Evolutionary conservation across 495 filamentous ascomycete genomes (phyloP), one percentile per base, ranked within the genome.

Genomic region (Aspergillus asperescens): DNA sequence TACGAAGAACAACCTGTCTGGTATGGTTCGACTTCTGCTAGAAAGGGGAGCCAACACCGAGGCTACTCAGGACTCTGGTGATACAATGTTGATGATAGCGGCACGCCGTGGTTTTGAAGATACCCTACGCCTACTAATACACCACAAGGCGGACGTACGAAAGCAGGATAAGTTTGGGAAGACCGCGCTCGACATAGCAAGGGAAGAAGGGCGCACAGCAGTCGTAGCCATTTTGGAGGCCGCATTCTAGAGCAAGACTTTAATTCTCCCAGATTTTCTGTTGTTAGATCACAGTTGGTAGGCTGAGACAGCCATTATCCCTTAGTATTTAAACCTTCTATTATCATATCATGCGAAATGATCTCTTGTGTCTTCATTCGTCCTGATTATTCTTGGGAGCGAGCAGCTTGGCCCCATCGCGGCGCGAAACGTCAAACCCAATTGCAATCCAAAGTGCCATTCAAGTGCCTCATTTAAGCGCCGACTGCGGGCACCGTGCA

Each of bases 21-120:
- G n/a, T n/a, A 54, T 62, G 43, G 35, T 63, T 9, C 8, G 58
- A 4, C 16, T 69, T 9, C 62, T 73, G 10, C 10, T 71, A 2
- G 23, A 61, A 12, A 22, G 20, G 2, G 63, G 62, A 1, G 64
- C 63, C 0, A 49, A 64, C 6, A 25, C 64, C 7, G 57, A 71
- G 38, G 28, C 29, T 1, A 42, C 29, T 12, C 59, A 60, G 16
- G n/a, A 50, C 10, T 16, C 13, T 24, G 61, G 63, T 1, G 22
- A 12, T 15, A 62, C 44, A 0, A 42, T 54, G 6, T 44, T 64
- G 25, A 56, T 54, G 7, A 12, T 16, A 8, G 50, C 55, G 5
- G 42, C 48, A 0, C 7, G 5, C 1, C 4, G 3, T 5, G 48
- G 19, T 0, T 25, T 18, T 13, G 22, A 34, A 5, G 48, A 13